Evolutionary conservation across 2,329 filamentous ascomycete genomes (phyloP), one percentile per base, ranked within the genome.

Genomic region (Calonectria pseudoreteaudii): DNA sequence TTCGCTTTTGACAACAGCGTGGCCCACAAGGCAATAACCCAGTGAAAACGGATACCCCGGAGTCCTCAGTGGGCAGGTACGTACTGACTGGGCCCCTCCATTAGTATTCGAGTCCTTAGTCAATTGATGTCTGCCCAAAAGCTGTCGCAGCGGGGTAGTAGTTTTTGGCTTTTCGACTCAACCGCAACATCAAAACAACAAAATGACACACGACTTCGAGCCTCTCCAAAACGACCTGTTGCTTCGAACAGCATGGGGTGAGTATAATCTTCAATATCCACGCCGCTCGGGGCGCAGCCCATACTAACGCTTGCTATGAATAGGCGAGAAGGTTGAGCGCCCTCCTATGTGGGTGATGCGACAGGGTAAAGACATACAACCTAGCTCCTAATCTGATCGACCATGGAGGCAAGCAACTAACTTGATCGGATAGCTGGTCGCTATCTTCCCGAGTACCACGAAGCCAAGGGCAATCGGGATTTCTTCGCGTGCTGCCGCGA

Each of bases 341-440:
- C 94, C 97, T 75, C 97, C 97, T 72, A 95, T 97, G 89, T 99
- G 97, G 97, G 95, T 99, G 84, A 99, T 99, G 97, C 94, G 97
- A 86, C 97, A 99, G 92, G 95, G 95, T 96, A 88, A 85, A 85
- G 70, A 58, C 23, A 49, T 47, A 26, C n/a, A 47, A 31, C 23
- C 56, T 18, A 65, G 23, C 65, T 53, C 26, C 7, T 26, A 49
- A 53, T 13, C 13, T n/a, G 56, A 11, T 8, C 30, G 34, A 53
- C 23, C 26, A 60, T 30, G 36, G 13, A 28, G 13, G 11, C 11
- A n/a, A 5, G 30, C 14, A 38, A 64, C 75, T 64, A 71, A 71
- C 74, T 66, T 62, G 13, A 62, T 18, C 10, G 50, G 71, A 70
- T 78, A 98, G 97, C 97, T 82, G 97, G 97, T 74, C 94, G 97